Percentiles rank a stretch among this genome's conserved stretches.
phyloP scores from a whole-genome alignment of 2,329 filamentous ascomycete species.

The Fusarium protoensiforme region DNA sequence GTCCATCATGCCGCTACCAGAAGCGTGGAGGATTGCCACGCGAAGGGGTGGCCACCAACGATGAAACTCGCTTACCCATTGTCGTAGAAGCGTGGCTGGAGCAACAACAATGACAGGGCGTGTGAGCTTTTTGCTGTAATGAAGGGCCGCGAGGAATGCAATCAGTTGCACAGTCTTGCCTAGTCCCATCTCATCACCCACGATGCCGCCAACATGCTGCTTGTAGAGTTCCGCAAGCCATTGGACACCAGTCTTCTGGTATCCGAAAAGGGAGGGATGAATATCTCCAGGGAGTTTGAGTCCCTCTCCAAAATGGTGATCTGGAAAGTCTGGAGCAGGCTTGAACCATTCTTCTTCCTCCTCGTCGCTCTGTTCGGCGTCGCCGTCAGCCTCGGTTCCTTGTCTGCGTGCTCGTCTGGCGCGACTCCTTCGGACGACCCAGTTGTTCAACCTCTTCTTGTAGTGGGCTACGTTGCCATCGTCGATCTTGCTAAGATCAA shows the following conservation, averaged over 20 bases:
- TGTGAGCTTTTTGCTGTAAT: constrained; percentile 87
- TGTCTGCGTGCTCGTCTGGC: constrained; percentile 54
- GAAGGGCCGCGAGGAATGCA: constrained; percentile 87
- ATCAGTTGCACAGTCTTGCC: constrained; percentile 85
- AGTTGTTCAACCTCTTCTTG: constrained; percentile 77
- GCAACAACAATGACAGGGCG: constrained; percentile 93
- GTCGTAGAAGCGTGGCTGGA: constrained; percentile 92
- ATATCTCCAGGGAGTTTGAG: constrained; percentile 92
- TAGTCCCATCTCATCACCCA: constrained; percentile 99
- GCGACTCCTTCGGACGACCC: constrained; percentile 68
- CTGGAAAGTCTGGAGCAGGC: constrained; percentile 84
- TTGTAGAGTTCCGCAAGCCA: constrained; percentile 95
- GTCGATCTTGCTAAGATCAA: constrained; percentile 73
- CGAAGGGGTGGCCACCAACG: constrained; percentile 99
- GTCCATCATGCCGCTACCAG: constrained; percentile 96
- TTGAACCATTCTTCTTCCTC: constrained; percentile 79
- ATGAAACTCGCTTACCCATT: constrained; percentile 99
- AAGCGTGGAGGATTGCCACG: constrained; percentile 94
- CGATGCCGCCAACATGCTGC: constrained; percentile 90
- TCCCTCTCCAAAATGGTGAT: constrained; percentile 79
- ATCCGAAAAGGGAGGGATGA: constrained; percentile 91
- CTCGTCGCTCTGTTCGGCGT: constrained; percentile 55
- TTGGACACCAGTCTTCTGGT: constrained; percentile 96
- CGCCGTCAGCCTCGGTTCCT: constrained; percentile 47
- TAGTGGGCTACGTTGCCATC: constrained; percentile 91